Evolutionary conservation across 1,284 basidiomycete genomes (phyloP), one percentile per base, ranked within the genome.

Genomic region (Ceratobasidium theobromae): DNA sequence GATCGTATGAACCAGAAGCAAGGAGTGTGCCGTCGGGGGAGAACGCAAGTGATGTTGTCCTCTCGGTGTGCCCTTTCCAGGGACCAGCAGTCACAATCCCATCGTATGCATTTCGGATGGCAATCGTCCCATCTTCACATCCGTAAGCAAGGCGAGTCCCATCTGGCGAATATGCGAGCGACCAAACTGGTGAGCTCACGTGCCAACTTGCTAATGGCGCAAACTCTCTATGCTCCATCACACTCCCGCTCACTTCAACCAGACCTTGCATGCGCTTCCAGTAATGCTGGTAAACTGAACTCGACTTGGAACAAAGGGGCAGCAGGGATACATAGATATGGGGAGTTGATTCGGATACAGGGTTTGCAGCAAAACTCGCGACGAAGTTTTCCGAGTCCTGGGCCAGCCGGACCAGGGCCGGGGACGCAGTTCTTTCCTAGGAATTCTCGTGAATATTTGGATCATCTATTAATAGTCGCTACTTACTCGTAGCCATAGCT

Each of bases 291-390:
- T 38, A 48, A 4, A 58, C 21, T 11, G 43, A 32, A 21, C 28
- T 33, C 2, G 30, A 18, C 4, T 6, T 30, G 11, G 41, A 27
- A 21, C 55, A 58, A 8, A 58, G 23, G 1, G 43, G 9, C 4
- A 58, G 28, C 8, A 32, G n/a, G 5, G 55, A 58, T 16, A 48
- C 33, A 18, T 58, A 58, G 27, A 58, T 46, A 32, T 58, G 55
- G 4, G 55, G 55, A 6, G 55, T 58, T 14, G 35, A 48, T 11
- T 30, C 5, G 2, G 41, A 48, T 2, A 21, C 55, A 3, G 41
- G 21, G 28, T 33, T 58, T 11, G 43, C 41, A 32, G 43, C 28
- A 35, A 48, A 23, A 21, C 18, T 30, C 2, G 41, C 16, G 16
- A 45, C 43, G 18, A 58, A 48, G 18, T 58, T 48, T 1, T 28